Evolutionary conservation across 148 eudicot genomes (phyloP), one percentile per base, ranked within the genome.

Genomic region (Spergularia marina): DNA sequence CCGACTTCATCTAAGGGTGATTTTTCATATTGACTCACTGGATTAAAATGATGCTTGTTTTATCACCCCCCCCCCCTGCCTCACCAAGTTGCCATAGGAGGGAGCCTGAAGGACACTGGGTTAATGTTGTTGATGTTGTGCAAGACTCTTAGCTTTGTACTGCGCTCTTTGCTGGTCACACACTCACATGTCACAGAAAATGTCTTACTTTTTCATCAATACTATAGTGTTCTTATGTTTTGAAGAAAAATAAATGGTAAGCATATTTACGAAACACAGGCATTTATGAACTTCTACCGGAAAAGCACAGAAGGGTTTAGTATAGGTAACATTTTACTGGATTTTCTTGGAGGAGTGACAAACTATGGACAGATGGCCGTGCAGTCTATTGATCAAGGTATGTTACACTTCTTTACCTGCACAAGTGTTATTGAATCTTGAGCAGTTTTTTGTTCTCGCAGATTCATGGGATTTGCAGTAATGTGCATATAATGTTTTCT

Each of bases 221-320:
- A 57, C 5, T 17, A 9, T 0, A 8, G 10, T 59, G 10, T 4
- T 54, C 6, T 3, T 64, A 64, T 2, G n/a, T 4, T 18, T 8
- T 58, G 14, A 44, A 10, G 49, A 47, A 34, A 20, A 36, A 7
- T 21, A 58, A 70, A 40, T 10, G 21, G 21, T 25, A 25, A 12
- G 16, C 53, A 21, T 44, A 6, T 58, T 39, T 52, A 59, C 41
- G 58, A 18, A 56, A 51, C 85, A 40, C 56, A 92, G 97, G 97
- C 91, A 11, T 36, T 89, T 63, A 84, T 93, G 88, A 93, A 93
- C 85, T 87, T 93, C 74, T 83, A 78, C 54, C 78, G 91, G 65
- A 92, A 92, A 76, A 92, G 95, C 89, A 93, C 98, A 11, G 76
- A 87, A 61, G 98, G 98, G 53, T 93, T 91, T 73, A 93, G 98